Base-by-base conservation (phyloP, 768 basidiomycete genomes). In the Auriscalpium orientale region DNA sequence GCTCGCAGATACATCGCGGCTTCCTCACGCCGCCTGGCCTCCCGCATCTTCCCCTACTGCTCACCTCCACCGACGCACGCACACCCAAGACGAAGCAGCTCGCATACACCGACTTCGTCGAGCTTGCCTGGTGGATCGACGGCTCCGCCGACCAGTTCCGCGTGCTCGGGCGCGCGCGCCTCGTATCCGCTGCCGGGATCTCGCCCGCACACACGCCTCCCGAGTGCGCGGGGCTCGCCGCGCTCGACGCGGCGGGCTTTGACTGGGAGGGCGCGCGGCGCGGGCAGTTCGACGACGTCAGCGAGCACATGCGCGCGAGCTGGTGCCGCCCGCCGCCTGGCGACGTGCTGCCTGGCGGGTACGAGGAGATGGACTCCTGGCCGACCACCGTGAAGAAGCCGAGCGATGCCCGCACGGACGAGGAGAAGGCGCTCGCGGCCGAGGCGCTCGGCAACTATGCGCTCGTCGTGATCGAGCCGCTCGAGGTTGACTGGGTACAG, bases 251-350 rank as follows among this genome's bases (percentile, higher is more conserved):
- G 2, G 44, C 54, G 3, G 62, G 60, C 20, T 79, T 79, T 61
- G 78, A 85, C 61, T 90, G 87, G 90, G 87, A 88, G 62, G 69
- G 67, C 18, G 78, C 84, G 68, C 76, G 91, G 16, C 54, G 70
- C n/a, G 76, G 77, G 48, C 66, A 78, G 35, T 94, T 89, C 66
- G 75, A 79, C 56, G 68, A 58, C 48, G 76, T 92, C 76, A 78
- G 77, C 46, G 76, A 73, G 2, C 69, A 74, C 48, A 80, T 91
- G 81, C 82, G 79, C 59, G 90, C 90, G 21, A 74, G 73, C 44
- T 94, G 88, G 83, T 82, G 79, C 58, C 74, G 84, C 3, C 88
- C 89, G 3, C 65, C 74, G 0, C 87, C 89, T 0, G 92, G 90
- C 0, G 75, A 72, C 4, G 70, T 64, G 12, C 64, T 90, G 44